Conservation (phyloP, 2,329 filamentous ascomycete species). For the Rutstroemia sp. region DNA sequence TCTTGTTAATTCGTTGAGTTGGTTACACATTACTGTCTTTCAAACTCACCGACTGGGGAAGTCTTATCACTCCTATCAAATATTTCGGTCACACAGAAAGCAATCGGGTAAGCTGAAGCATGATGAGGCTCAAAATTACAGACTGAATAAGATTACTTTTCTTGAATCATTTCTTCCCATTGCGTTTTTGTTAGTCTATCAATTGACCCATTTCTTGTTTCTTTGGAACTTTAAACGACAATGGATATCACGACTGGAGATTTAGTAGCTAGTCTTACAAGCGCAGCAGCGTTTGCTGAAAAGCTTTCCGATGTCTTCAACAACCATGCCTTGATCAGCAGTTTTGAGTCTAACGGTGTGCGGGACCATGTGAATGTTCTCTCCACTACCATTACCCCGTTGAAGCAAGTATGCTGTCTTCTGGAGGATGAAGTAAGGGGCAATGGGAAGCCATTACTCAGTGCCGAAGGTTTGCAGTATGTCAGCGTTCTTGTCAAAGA, state of each 20-base stretch:
- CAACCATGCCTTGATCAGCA: conserved; percentile 11
- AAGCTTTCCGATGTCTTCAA: conserved; percentile 18
- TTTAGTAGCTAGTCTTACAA: conserved; percentile 7
- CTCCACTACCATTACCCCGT: conserved; percentile 14
- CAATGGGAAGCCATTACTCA: conserved; percentile 15
- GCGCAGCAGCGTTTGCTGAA: conserved; percentile 13
- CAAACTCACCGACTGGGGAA: conserved; percentile 3
- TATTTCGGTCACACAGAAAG: too few relatives aligned
- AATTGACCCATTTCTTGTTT: neutral
- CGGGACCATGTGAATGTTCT: conserved; percentile 16
- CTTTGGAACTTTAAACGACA: neutral
- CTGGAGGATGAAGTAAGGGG: conserved; percentile 10
- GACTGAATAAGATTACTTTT: neutral
- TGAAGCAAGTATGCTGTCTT: conserved; percentile 17
- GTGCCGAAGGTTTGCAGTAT: conserved; percentile 16
- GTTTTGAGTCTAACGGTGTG: conserved; percentile 4
- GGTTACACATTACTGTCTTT: neutral
- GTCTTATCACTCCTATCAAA: neutral
- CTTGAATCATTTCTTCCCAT: neutral
- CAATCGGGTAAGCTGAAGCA: too few relatives aligned
- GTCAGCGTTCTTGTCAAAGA: conserved; percentile 17
- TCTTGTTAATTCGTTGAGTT: neutral
- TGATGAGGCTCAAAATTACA: too few relatives aligned
- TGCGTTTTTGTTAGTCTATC: neutral
- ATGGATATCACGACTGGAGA: conserved; percentile 12